Evolutionary conservation across 2,329 filamentous ascomycete genomes (phyloP), one percentile per base, ranked within the genome.

Genomic region (Sporothrix brasiliensis): DNA sequence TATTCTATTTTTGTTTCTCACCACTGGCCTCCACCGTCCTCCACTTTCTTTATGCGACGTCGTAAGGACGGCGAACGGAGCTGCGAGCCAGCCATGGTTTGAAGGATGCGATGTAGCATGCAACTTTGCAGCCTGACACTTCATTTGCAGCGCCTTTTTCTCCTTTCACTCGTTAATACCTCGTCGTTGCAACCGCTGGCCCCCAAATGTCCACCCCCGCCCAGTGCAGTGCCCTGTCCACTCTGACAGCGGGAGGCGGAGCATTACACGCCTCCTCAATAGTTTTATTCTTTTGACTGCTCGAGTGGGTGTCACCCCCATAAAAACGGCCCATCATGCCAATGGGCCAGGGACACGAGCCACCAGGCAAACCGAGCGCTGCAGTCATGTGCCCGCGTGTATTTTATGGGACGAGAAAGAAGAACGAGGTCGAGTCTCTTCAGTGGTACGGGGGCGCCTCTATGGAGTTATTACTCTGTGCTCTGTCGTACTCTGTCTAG

Each of bases 331-430:
- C 56, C 34, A 61, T 44, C 14, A 3, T n/a, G 34, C 34, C n/a
- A 19, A 6, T 11, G 34, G 44, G 44, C 44, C 44, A 49, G 41
- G n/a, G 52, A 68, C 66, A 49, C 66, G 66, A 68, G 66, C 66
- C 66, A 68, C 66, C 52, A 68, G 39, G 49, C 66, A 68, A 41
- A n/a, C 67, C 53, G 41, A 49, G 67, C 67, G 67, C 21, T 47
- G 52, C 54, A 60, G 53, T 68, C 67, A 68, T 68, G 67, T 50
- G 67, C 11, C 24, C 24, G 41, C 41, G 13, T 44, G 41, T 27
- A n/a, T 24, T 14, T 58, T n/a, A 19, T 4, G 11, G 19, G 34
- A 41, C 19, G 13, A 44, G 13, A 11, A 44, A 44, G 13, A 44
- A 19, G 19, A 60, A 60, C 41, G 19, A 19, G 56, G 34, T n/a